Evolutionary conservation across 768 basidiomycete species (phyloP), one percentile per base, ranked within the genome.

Genomic region (Coprinellus aureogranulatus): DNA sequence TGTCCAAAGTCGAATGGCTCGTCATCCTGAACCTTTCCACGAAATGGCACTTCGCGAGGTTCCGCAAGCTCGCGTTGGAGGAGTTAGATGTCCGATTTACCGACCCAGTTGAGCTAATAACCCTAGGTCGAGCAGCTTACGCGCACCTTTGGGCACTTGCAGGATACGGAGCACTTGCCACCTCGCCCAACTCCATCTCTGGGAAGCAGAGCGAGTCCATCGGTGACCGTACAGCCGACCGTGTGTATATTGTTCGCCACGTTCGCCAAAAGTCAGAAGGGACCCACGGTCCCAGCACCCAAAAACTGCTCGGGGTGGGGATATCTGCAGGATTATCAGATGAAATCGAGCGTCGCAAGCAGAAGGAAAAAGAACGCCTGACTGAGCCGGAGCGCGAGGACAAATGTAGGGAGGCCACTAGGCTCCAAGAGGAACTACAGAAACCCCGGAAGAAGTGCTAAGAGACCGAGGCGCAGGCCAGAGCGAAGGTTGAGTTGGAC

Each of bases 91-190:
- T 2, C 4, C 18, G 23, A 10, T 26, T 42, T 4, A 22, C 46
- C 26, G 47, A 51, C 4, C 48, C 59, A 0, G 58, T 65, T 0
- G 8, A 63, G 14, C 60, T 65, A 0, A 80, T 90, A 39, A 70
- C 74, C 0, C 69, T 83, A 0, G 89, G 88, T 57, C 80, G 82
- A 56, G 63, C 72, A 14, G 79, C 81, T 65, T 64, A 74, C 0
- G 73, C 88, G 46, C 74, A 82, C 62, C 66, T 67, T 8, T 46
- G 45, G 45, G n/a, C 22, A 22, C 8, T 46, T 9, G 20, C 16
- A 11, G 45, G 45, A 9, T 46, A 46, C 20, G 23, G 22, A 46
- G 45, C 16, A 8, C 20, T 63, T 2, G 47, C 51, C 16, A 16
- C 31, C 12, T 30, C 52, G 20, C 12, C 25, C 1, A 25, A 25